Evolutionary conservation across 768 basidiomycete species (phyloP).

Genomic region (Amanita pallidorosea): DNA sequence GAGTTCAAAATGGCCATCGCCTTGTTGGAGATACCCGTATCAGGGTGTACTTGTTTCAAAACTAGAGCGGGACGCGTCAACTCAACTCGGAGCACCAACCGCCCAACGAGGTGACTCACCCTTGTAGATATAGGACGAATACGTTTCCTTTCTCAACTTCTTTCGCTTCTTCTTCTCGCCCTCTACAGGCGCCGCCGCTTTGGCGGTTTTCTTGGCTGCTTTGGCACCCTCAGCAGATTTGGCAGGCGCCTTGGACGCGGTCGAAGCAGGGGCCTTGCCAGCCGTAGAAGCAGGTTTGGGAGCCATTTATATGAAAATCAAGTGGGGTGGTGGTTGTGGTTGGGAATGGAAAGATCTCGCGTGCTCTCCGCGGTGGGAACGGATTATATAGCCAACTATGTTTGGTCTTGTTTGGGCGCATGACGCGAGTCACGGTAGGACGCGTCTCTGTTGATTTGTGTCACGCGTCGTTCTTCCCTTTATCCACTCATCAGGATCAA

Average conservation of each 20-base stretch:
- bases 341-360: constrained; percentile 10
- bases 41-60: constrained; percentile 95
- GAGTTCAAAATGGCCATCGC: constrained; percentile 88
- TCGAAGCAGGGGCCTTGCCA: constrained; percentile 68
- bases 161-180: constrained; percentile 83
- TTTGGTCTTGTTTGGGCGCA: constrained; percentile 22
- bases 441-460: constrained; percentile 26
- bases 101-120: constrained; percentile 29
- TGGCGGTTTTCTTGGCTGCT: constrained; percentile 74
- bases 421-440: constrained; percentile 7
- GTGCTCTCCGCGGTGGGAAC: constrained; percentile 8
- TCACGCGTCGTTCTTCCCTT: not conserved
- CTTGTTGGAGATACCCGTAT: constrained; percentile 98
- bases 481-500: not conserved
- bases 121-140: constrained; percentile 89
- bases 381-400: constrained; percentile 20
- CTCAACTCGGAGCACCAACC: not conserved
- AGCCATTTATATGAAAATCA: constrained; percentile 29
- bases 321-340: constrained; percentile 13
- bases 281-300: constrained; percentile 78
- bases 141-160: constrained; percentile 84
- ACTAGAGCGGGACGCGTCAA: constrained; percentile 31
- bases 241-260: constrained; percentile 66
- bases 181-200: constrained; percentile 49
- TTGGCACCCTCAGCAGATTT: constrained; percentile 52